These are phyloP conservation scores for Mycena galericulata DNA, from an alignment of 768 basidiomycete species.

Conservation along the genomic window DNA sequence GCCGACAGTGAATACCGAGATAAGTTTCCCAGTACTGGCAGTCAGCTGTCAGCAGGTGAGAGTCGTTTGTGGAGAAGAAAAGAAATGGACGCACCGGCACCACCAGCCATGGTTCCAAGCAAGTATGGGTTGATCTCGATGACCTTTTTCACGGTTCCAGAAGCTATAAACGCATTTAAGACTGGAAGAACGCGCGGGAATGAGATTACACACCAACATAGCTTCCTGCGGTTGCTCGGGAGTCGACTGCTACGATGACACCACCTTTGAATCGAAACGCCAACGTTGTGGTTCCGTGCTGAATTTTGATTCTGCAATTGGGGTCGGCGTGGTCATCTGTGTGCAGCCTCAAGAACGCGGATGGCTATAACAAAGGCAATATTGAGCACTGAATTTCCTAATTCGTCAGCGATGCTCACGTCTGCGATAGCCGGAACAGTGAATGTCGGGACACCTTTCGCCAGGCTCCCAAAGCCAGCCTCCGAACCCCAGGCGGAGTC, in stretches of 20 bases:
- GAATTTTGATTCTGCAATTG: constrained; percentile 95
- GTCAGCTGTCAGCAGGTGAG: constrained; percentile 67
- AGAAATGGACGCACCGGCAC: constrained; percentile 76
- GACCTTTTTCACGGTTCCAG: constrained; percentile 98
- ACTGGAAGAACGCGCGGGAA: background rate
- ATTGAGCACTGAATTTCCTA: background rate
- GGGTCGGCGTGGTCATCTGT: constrained; percentile 97
- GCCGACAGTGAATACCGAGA: constrained; percentile 95
- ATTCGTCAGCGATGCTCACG: constrained; percentile 64
- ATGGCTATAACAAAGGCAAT: constrained; percentile 70
- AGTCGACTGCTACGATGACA: constrained; percentile 99
- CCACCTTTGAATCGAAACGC: constrained; percentile 98
- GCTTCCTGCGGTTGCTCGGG: constrained; percentile 95
- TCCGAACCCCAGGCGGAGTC: constrained; percentile 86
- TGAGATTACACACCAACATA: constrained; percentile 81
- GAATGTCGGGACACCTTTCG: constrained; percentile 80
- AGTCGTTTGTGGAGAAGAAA: constrained; percentile 1
- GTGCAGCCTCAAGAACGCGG: constrained; percentile 90
- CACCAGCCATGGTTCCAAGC: constrained; percentile 99
- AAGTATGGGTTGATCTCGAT: constrained; percentile 99
- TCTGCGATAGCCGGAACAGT: constrained; percentile 79
- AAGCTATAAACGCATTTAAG: constrained; percentile 65
- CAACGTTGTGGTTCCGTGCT: constrained; percentile 98
- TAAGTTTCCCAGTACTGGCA: constrained; percentile 99
- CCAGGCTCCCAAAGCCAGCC: constrained; percentile 83